Evolutionary conservation across 2,329 filamentous ascomycete species (phyloP).

Genomic region (Alternaria sp.): DNA sequence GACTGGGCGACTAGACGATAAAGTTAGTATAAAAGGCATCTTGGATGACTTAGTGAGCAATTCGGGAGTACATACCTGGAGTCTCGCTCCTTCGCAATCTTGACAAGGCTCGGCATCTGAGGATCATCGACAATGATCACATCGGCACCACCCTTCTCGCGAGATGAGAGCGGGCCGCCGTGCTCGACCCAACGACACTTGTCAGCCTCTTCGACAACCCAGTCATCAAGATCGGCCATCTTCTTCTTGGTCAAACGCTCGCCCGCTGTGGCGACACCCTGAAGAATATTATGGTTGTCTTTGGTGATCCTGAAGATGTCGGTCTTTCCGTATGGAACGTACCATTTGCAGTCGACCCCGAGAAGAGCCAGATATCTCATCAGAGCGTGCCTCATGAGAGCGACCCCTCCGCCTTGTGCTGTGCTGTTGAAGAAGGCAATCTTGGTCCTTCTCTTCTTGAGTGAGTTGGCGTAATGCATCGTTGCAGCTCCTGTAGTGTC

Average conservation of each 20-base stretch:
- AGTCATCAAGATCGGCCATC: conserved; percentile 68
- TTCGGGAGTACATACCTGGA: conserved; percentile 48
- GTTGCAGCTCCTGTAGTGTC: conserved; percentile 70
- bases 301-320: conserved; percentile 85
- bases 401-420: conserved; percentile 82
- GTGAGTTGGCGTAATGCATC: conserved; percentile 66
- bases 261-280: conserved; percentile 70
- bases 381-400: conserved; percentile 80
- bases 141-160: conserved; percentile 74
- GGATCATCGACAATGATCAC: conserved; percentile 82
- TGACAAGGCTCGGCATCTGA: conserved; percentile 82
- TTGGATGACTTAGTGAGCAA: no score
- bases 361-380: conserved; percentile 72
- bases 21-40: not conserved
- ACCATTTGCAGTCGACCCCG: conserved; percentile 75
- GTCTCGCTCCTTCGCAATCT: conserved; percentile 73
- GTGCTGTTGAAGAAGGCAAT: conserved; percentile 81
- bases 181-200: conserved; percentile 72
- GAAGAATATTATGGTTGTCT: conserved; percentile 86
- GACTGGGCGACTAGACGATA: conserved; percentile 66
- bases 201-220: conserved; percentile 75
- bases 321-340: conserved; percentile 76
- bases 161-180: conserved; percentile 69
- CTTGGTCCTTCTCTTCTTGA: conserved; percentile 69
- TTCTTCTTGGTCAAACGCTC: conserved; percentile 70